These are phyloP conservation scores for Candida oleophila DNA, from an alignment of 805 yeast species.

Conservation along the genomic window DNA sequence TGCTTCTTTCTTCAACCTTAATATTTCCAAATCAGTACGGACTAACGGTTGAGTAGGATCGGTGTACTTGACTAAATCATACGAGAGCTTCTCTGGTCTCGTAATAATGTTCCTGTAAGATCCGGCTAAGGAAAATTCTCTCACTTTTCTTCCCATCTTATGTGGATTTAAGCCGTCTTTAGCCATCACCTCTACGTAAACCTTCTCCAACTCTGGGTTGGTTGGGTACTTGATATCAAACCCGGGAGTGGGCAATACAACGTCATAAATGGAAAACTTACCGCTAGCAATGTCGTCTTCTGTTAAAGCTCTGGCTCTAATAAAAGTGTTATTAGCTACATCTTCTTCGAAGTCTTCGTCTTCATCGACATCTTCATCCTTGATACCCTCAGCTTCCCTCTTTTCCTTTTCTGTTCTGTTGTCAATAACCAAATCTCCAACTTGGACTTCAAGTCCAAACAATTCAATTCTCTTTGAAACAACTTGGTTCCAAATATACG, in stretches of 20 bases:
- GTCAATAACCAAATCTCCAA: constrained; percentile 73
- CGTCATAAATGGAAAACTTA: constrained; percentile 69
- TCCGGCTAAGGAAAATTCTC: constrained; percentile 91
- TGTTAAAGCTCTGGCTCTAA: constrained; percentile 74
- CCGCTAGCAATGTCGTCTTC: constrained; percentile 63
- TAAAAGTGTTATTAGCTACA: constrained; percentile 52
- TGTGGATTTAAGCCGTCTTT: constrained; percentile 81
- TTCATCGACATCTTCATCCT: constrained; percentile 28
- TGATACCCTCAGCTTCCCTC: constrained; percentile 3
- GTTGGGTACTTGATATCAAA: constrained; percentile 86
- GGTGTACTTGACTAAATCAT: constrained; percentile 58
- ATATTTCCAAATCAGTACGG: constrained; percentile 67
- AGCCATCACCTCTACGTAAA: constrained; percentile 72
- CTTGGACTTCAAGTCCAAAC: constrained; percentile 68
- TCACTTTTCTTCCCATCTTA: constrained; percentile 78
- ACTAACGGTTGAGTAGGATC: constrained; percentile 70
- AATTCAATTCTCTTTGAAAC: constrained; percentile 73
- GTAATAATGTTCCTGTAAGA: constrained; percentile 76
- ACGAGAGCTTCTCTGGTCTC: constrained; percentile 63
- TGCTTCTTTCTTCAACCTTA: constrained; percentile 22
- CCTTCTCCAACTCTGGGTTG: constrained; percentile 55
- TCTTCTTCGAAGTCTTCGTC: constrained; percentile 71
- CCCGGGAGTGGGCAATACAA: constrained; percentile 96
- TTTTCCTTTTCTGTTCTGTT: constrained; percentile 9
- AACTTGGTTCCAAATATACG: constrained; percentile 89